Base-by-base conservation (phyloP, 345 rosid species). In the Sonneratia caseolaris region DNA sequence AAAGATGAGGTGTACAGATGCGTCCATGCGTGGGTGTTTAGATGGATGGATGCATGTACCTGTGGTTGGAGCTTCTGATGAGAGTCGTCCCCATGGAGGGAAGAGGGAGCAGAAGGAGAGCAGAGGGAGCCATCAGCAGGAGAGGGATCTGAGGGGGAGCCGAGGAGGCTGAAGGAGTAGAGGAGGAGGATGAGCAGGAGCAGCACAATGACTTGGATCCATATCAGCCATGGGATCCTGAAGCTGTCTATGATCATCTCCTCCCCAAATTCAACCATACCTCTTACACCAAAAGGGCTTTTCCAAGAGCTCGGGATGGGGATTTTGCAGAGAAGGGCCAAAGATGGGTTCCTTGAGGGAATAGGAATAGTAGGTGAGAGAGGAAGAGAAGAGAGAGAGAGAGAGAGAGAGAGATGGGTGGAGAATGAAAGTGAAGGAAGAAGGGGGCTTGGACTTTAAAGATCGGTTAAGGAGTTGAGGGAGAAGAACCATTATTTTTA, bases 131-230 rank as follows among this genome's bases (percentile, higher is more conserved):
- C 65, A 45, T 55, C 1, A 70, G 0, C 10, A 19, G 59, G 22
- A 21, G 77, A 40, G 37, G 80, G 76, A 19, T 84, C 22, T 22
- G 81, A 79, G 3, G 88, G 8, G 15, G 83, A 72, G 10, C 71
- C 24, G 4, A 14, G 37, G n/a, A 1, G 11, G 43, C 76, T 80
- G 88, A 87, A 72, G 76, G 82, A 80, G 32, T 51, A 85, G 64
- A 92, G 84, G 70, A 92, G 90, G 59, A 92, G 55, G 40, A 90
- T 13, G 77, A 93, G 83, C 72, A 93, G 98, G 68, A 91, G 56
- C 56, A 93, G 72, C 65, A 88, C 75, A 4, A 89, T 61, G 73
- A 89, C 73, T 74, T 91, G 97, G 86, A 91, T 89, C 98, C 92
- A 91, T 37, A 93, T 73, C 0, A 93, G 84, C 96, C 96, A 93